Evolutionary conservation across 225 moss, liverwort and hornwort species (phyloP), one percentile per base, ranked within the genome.

Genomic region (Marchantia paleacea): DNA sequence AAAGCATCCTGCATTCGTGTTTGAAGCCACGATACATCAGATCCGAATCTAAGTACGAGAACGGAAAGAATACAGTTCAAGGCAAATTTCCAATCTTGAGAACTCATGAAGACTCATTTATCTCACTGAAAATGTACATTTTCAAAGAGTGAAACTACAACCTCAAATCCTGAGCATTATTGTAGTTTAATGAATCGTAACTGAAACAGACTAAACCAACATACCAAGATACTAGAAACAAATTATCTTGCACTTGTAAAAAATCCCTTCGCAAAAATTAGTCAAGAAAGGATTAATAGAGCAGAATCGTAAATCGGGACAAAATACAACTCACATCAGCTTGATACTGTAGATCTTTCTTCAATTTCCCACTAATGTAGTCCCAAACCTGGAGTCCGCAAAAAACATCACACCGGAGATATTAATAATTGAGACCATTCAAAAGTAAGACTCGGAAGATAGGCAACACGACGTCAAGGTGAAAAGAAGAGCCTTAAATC

Each of bases 341-440:
- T 85, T 99, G 97, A 82, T 99, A 99, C 54, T 95, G 93, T 68
- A 99, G 78, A 84, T 99, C 97, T 81, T 95, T 99, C 89, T 99
- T 99, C 78, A 99, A 84, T 85, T 99, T 99, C 79, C 97, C 97
- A 74, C 93, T 99, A 85, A 99, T 85, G 81, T 95, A 99, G 80
- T 99, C 97, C 97, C 97, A 99, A 26, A 97, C 97, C 97, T 97
- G 81, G 62, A 75, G 76, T 75, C 74, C 39, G 6, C 72, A 85
- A 6, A 39, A 3, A 69, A 16, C 55, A 83, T 60, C n/a, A 75
- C 13, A 52, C 51, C 19, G 47, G 53, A 55, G 22, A 10, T 67
- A 67, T 67, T 10, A 10, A 0, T 7, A 39, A 39, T 5, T 39
- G 39, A 39, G 39, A 39, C 39, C n/a, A 39, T 39, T 39, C 39